Base-by-base conservation (phyloP, 2,329 filamentous ascomycete genomes). In the Zymoseptoria passerinii region DNA sequence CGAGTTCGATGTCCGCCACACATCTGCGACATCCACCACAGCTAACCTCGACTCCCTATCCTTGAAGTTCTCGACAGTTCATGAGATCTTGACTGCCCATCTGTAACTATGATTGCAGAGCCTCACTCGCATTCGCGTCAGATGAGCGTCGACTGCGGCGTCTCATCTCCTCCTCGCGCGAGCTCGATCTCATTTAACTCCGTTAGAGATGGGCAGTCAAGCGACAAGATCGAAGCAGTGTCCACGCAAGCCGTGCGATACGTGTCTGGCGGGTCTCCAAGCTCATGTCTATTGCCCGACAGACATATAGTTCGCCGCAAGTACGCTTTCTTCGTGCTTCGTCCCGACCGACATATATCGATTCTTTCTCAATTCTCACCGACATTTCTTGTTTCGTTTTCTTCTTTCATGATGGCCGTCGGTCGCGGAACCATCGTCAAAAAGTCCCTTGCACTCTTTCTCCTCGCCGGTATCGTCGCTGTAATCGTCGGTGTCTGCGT, bases 401-500 rank as follows among this genome's bases (percentile, higher is more conserved):
- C 35, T 44, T 16, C 35, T n/a, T 44, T 13, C 16, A 53, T 52
- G 20, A 59, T 59, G 57, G 57, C 48, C 5, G 44, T 48, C 19
- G 57, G 57, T 16, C 54, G 48, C 18, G 53, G 57, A 16, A 50
- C 29, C 3, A 29, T 55, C 10, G 50, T 49, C 53, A 59, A 59
- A 27, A 53, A 48, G 19, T 49, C 28, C 28, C 27, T 59, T 9
- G 57, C 57, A 4, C 13, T 50, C 7, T n/a, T 56, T 16, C 50
- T 59, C 10, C 28, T 50, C 18, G 55, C 53, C 20, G 48, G 51
- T 18, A 60, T 60, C 50, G 52, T 58, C 16, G 55, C 58, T 6
- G 48, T 50, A 28, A 60, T 57, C 20, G 52, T 58, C 13, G 55
- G 48, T 13, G 52, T 60, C 13, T 60, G 52, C 20, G 52, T 54